Evolutionary conservation across 495 filamentous ascomycete species (phyloP).

Genomic region (Penicillium alfredii): DNA sequence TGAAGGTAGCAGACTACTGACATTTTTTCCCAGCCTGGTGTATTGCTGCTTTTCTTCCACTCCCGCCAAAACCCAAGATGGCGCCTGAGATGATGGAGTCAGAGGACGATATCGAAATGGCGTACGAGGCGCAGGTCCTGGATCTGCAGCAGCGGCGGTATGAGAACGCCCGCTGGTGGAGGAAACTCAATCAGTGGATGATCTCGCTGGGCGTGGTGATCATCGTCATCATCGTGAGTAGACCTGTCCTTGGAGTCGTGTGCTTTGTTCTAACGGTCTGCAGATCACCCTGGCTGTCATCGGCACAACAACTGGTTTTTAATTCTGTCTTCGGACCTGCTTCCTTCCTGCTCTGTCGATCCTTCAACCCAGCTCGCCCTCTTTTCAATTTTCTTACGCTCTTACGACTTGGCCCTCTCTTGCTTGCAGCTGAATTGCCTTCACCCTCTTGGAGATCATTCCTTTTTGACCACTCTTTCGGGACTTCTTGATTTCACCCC

Average conservation of each 20-base stretch:
- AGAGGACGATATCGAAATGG: conserved; percentile 34
- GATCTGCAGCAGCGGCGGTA: conserved; percentile 57
- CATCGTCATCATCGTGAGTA: conserved; percentile 65
- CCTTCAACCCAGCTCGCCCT: neutral
- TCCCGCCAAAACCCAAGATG: conserved; percentile 53
- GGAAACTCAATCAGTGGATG: conserved; percentile 85
- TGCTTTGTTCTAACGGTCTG: conserved; percentile 17
- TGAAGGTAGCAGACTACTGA: no score
- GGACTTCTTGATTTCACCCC: neutral
- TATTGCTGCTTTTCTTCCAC: conserved; percentile 71
- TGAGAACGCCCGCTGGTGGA: conserved; percentile 88
- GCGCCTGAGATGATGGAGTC: conserved; percentile 17
- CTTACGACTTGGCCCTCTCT: conserved; percentile 11
- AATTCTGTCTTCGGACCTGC: conserved; percentile 5
- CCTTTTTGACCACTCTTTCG: conserved; percentile 4
- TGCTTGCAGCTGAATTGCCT: conserved; percentile 1
- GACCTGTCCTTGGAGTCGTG: neutral
- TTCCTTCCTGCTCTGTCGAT: conserved; percentile 1
- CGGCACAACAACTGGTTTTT: conserved; percentile 43
- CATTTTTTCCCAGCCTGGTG: conserved; percentile 62
- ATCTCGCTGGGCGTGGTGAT: conserved; percentile 70
- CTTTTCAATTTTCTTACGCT: conserved; percentile 5
- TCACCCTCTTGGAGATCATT: no score
- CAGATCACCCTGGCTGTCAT: conserved; percentile 57
- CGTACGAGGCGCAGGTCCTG: conserved; percentile 40